Conservation (phyloP, 2,329 filamentous ascomycete species). For the Nannizziopsis barbatae region DNA sequence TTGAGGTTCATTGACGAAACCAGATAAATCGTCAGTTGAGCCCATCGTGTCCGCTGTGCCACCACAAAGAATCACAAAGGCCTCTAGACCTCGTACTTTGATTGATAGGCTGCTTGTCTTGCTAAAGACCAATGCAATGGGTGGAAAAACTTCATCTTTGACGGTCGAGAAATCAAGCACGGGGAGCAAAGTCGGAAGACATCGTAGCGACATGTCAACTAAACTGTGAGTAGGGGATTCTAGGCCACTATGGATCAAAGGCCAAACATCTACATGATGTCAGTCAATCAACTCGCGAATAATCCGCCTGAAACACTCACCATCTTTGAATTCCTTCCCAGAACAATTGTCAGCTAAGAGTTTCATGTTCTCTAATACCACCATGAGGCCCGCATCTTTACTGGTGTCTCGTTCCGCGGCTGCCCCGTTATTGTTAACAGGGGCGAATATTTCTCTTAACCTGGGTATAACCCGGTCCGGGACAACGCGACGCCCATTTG, state of each 20-base stretch:
- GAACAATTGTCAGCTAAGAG: constrained; percentile 68
- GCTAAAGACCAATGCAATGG: constrained; percentile 80
- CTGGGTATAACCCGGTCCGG: constrained; percentile 75
- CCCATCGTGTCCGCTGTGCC: constrained; percentile 45
- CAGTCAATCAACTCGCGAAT: not conserved
- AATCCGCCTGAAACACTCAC: constrained; percentile 38
- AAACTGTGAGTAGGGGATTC: constrained; percentile 82
- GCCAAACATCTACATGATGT: constrained; percentile 60
- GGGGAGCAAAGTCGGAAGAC: constrained; percentile 67
- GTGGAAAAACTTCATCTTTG: constrained; percentile 91
- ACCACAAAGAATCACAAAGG: constrained; percentile 80
- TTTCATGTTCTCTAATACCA: constrained; percentile 72
- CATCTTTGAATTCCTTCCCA: constrained; percentile 89
- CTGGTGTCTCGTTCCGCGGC: constrained; percentile 64
- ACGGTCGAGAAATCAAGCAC: constrained; percentile 92
- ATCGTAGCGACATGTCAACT: constrained; percentile 72
- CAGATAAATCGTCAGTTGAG: constrained; percentile 61
- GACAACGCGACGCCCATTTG: constrained; percentile 66
- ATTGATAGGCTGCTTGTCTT: constrained; percentile 89
- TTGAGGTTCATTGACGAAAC: constrained; percentile 42
- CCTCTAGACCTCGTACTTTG: constrained; percentile 83
- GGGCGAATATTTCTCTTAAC: constrained; percentile 70
- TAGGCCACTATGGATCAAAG: constrained; percentile 70
- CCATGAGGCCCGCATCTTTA: constrained; percentile 82
- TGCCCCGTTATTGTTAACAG: constrained; percentile 36